Evolutionary conservation across 2,329 filamentous ascomycete species (phyloP), one percentile per base, ranked within the genome.

Genomic region (Botryotinia globosa): DNA sequence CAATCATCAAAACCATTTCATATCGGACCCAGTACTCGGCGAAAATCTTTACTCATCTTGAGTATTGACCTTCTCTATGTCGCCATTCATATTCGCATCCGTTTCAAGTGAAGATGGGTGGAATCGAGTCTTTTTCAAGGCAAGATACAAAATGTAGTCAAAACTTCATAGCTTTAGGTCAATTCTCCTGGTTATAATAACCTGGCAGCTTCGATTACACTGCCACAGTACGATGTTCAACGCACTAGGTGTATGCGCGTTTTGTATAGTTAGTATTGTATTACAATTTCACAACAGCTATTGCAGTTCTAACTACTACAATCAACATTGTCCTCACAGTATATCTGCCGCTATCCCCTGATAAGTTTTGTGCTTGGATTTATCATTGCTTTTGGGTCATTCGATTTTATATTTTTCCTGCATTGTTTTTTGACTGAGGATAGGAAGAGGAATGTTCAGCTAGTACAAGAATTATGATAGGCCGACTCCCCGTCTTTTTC

Each of bases 401-500:
- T 62, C 1, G 20, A 1, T 6, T 67, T 16, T 42, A 10, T 45
- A 69, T 72, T 44, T 62, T 67, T 16, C 64, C 44, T 69, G 32
- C 1, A 4, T 20, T 10, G 6, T 34, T 72, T n/a, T 51, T 51
- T 29, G n/a, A 51, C 8, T 37, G 8, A 29, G 7, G 12, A 29
- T 29, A 4, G 18, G 32, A 12, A 12, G n/a, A 44, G 48, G 20
- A 25, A 12, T 45, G 9, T 16, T 42, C 39, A 42, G 66, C 70
- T 51, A 34, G 29, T 51, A 25, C 51, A 72, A 9, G 39, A 56
- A 34, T 51, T 51, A 39, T 72, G 39, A 29, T 72, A 67, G 14
- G 54, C 16, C 4, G 54, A 22, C 39, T 72, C 7, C 29, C 42
- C 8, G 29, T 45, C 14, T 39, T 51, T 39, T n/a, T 72, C 3